Base-by-base conservation (phyloP, 139 green algal species). In the Picochlorum sp. region DNA sequence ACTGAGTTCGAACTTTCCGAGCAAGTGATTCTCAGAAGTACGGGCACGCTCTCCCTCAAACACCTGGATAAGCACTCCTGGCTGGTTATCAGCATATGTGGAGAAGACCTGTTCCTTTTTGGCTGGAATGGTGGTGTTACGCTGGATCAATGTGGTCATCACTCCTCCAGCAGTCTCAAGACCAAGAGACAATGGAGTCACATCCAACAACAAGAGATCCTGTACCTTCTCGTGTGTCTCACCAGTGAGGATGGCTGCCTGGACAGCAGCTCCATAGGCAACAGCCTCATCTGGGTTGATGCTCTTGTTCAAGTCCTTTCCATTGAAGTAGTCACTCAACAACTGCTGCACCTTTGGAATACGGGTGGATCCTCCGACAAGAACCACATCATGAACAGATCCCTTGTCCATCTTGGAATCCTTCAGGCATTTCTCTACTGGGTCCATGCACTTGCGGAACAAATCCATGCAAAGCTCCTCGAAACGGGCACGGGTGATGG, bases 81-180 rank as follows among this genome's bases (percentile, higher is more conserved):
- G 91, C 88, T 99, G 94, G 85, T 98, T 99, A 83, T 99, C 92
- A 10, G 81, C 82, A 81, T 96, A 98, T 30, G 94, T 99, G 32
- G 84, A 95, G 87, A 99, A 99, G 2, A 97, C 80, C 84, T 98
- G 90, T 85, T 99, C 94, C 85, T 99, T 99, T 88, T 99, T 99
- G 61, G 89, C 96, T 58, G 94, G 94, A 57, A 99, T 89, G 59
- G 94, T 98, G 57, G 94, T 98, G 84, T 99, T 98, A 49, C 94
- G 84, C 3, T 78, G 74, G 67, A 99, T 98, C 21, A 99, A 82
- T n/a, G 77, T 74, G 1, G 93, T 98, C 87, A 92, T 92, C 45
- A 94, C 82, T 58, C 88, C 87, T 58, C 88, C 85, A 34, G 87
- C 92, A 18, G 94, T 99, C 84, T 99, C 94, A 51, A 99, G 79